These are phyloP conservation scores for Asterochloris sp. DNA, from an alignment of 139 green algal genomes.

Conservation along the genomic window DNA sequence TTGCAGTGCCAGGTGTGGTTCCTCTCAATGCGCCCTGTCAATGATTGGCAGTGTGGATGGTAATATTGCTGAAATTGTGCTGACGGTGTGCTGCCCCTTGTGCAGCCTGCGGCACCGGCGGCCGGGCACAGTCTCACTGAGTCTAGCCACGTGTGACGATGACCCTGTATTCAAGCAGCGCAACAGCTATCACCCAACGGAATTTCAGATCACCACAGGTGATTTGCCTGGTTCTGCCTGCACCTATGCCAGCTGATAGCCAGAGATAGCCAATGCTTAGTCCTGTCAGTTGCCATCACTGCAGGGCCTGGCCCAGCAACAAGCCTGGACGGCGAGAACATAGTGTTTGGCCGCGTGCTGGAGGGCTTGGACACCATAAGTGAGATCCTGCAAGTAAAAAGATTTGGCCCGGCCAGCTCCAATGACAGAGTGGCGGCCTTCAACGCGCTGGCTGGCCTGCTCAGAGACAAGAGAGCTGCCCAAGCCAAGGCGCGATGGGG, in stretches of 20 bases:
- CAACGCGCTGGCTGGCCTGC: constrained; percentile 55
- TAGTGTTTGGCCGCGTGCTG: constrained; percentile 70
- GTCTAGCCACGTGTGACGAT: constrained; percentile 58
- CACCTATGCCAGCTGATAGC: background rate
- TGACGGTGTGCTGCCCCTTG: no score
- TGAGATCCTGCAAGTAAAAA: constrained; percentile 36
- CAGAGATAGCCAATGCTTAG: background rate
- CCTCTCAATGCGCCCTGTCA: no score
- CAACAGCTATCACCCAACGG: background rate
- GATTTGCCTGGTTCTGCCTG: background rate
- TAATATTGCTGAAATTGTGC: no score
- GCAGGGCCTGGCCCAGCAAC: constrained; percentile 64
- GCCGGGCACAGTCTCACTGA: constrained; percentile 57
- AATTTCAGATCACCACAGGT: constrained; percentile 29
- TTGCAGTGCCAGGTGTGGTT: no score
- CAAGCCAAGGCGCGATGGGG: constrained; percentile 55
- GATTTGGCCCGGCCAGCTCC: constrained; percentile 39
- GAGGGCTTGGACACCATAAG: constrained; percentile 47
- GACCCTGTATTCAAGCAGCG: constrained; percentile 31
- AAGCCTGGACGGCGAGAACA: constrained; percentile 64
- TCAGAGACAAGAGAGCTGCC: constrained; percentile 64
- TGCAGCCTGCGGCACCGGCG: constrained; percentile 37
- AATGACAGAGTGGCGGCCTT: constrained; percentile 23
- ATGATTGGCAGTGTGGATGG: no score
- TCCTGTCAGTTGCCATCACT: background rate